A percentile compares a stretch with the other conserved stretches of the same genome.
Conservation (phyloP, 129 eudicot genomes). For the Flaveria brownii region DNA sequence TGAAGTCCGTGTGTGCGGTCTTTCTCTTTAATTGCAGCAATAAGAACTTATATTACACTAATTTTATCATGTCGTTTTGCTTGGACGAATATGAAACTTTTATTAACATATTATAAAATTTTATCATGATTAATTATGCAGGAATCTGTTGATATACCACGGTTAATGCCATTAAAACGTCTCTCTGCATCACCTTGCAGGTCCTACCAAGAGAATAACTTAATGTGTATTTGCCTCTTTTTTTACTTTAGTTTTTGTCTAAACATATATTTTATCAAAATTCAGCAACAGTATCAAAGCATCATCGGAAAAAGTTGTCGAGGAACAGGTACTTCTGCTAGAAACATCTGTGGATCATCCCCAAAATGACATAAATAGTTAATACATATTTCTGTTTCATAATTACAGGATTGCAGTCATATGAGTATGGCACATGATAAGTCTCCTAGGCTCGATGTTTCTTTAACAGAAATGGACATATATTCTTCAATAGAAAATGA, state of each 20-base stretch:
- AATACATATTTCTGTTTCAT: conserved; percentile 3
- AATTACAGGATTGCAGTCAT: conserved; percentile 38
- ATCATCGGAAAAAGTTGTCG: conserved; percentile 34
- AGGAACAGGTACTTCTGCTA: conserved; percentile 42
- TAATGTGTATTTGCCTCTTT: background rate
- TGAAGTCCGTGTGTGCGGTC: background rate
- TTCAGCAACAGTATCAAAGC: conserved; percentile 47
- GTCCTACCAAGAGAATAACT: conserved; percentile 37
- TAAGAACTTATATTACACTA: background rate
- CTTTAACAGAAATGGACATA: conserved; percentile 37
- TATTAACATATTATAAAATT: background rate
- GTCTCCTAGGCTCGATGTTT: conserved; percentile 35
- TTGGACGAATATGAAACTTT: conserved; percentile 10
- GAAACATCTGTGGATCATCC: conserved; percentile 11
- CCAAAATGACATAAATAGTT: background rate
- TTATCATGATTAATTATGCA: conserved; percentile 35
- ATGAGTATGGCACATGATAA: conserved; percentile 31
- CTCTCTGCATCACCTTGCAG: conserved; percentile 57
- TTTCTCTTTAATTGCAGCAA: background rate
- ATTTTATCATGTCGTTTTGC: background rate
- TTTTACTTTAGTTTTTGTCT: conserved; percentile 12
- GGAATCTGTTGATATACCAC: conserved; percentile 44
- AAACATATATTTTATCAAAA: conserved; percentile 5
- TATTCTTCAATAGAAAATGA: conserved; percentile 45
- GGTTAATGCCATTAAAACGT: conserved; percentile 56